Conservation (phyloP, 164 flowering plant genomes). For the Warburgia ugandensis region DNA sequence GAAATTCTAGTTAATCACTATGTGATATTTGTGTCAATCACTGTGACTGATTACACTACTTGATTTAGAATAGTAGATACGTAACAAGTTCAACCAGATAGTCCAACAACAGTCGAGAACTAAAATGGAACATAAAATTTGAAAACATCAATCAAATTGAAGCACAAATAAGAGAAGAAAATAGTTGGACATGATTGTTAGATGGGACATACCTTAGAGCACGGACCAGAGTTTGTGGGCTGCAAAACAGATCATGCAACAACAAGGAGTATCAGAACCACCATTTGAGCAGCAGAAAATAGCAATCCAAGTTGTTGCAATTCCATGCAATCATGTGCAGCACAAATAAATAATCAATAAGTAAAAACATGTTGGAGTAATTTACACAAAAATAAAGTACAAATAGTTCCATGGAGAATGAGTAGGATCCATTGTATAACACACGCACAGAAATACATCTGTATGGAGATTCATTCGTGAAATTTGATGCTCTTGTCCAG, state of each 20-base stretch:
- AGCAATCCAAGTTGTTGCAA: neutral
- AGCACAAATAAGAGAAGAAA: neutral
- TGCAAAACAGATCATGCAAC: slow-evolving; percentile 31
- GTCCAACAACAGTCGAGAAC: no score
- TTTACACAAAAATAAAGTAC: neutral
- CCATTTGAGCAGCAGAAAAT: neutral
- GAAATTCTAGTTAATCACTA: no score
- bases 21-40: no score
- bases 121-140: no score
- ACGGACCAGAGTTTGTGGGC: slow-evolving; percentile 95
- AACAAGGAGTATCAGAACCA: neutral
- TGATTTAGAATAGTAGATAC: no score
- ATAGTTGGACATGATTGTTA: neutral
- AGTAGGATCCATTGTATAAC: no score
- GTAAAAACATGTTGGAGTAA: neutral
- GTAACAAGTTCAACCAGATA: no score
- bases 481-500: no score
- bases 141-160: neutral
- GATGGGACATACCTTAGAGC: slow-evolving; percentile 62
- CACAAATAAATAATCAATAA: no score
- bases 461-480: no score
- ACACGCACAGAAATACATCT: no score
- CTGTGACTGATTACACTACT: no score
- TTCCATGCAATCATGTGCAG: neutral
- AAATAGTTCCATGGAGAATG: neutral